Evolutionary conservation across 129 eudicot genomes (phyloP).

Genomic region (Chrysanthemum lavandulifolium): DNA sequence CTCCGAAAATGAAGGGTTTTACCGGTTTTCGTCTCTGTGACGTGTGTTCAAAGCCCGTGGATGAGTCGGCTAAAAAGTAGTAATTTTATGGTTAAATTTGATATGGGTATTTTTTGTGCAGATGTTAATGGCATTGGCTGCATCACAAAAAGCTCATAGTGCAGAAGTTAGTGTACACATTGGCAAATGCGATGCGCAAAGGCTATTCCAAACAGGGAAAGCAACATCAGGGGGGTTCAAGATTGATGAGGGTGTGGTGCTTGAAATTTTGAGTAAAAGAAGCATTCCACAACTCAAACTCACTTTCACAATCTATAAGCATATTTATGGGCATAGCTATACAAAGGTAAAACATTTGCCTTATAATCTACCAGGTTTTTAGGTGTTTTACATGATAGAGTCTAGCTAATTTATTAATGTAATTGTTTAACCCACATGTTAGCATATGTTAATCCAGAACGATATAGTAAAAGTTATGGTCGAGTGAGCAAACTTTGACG

Average conservation of each 20-base stretch:
- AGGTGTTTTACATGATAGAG: not conserved
- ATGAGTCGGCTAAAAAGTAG: too few species aligned
- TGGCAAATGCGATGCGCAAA: slow-evolving; percentile 79
- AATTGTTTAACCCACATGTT: too few species aligned
- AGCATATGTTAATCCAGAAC: too few species aligned
- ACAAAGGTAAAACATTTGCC: slow-evolving; percentile 48
- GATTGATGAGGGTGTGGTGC: slow-evolving; percentile 67
- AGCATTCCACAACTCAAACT: slow-evolving; percentile 68
- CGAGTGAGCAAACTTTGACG: too few species aligned
- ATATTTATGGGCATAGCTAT: slow-evolving; percentile 72
- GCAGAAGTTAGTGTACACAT: slow-evolving; percentile 65
- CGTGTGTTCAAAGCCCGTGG: too few species aligned
- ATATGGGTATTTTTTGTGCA: slow-evolving; percentile 22
- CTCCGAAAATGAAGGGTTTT: too few species aligned
- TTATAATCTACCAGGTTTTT: not conserved
- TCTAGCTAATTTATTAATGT: too few species aligned
- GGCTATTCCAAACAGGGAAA: slow-evolving; percentile 74
- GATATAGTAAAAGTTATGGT: too few species aligned
- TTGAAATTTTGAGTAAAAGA: slow-evolving; percentile 79
- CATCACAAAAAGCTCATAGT: slow-evolving; percentile 83
- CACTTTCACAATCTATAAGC: slow-evolving; percentile 60
- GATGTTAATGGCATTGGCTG: slow-evolving; percentile 73
- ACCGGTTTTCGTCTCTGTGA: too few species aligned
- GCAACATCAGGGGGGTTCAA: slow-evolving; percentile 44
- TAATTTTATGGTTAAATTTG: slow-evolving; percentile 21